Evolutionary conservation across 768 basidiomycete species (phyloP), one percentile per base, ranked within the genome.

Genomic region (Agaricus sinodeliciosus): DNA sequence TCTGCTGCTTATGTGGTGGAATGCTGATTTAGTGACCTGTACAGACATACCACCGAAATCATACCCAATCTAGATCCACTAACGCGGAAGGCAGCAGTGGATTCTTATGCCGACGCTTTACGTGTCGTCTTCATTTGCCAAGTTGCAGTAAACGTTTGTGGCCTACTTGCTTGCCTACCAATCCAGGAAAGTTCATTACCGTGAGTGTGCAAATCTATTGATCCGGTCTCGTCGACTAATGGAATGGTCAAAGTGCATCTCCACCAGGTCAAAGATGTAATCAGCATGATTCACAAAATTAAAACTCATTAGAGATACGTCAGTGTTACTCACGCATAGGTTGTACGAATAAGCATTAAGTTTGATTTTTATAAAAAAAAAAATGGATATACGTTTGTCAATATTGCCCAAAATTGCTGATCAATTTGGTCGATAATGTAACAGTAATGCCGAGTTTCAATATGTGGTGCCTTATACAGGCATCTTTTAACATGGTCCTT

Each of bases 121-220:
- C 83, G 79, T 62, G 81, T 81, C 58, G 89, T 91, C 55, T 94
- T 94, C 73, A 81, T 90, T 54, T 84, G 82, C 62, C 90, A 92
- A 62, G 73, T 77, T 48, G 84, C 76, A 27, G 70, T 86, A 58
- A 85, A 84, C 57, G 58, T 89, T 62, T 62, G 89, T 54, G 76
- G 78, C 37, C 79, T 91, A 63, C 68, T 92, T 55, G 75, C 79
- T 41, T 84, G 81, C 63, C 61, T 90, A 58, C 85, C 87, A 6
- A 88, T 94, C 46, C 79, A 88, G 69, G 89, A 89, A 63, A 84
- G 81, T 62, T 69, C 74, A 28, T 65, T 87, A 62, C 82, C 86
- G 77, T 79, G 61, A 66, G 73, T 63, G n/a, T 31, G 39, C 37
- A 37, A 34, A 40, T 9, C 22, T 18, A 37, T 34, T 25, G 22